Base-by-base conservation (phyloP, 768 basidiomycete genomes). In the Pulveroboletus frians region DNA sequence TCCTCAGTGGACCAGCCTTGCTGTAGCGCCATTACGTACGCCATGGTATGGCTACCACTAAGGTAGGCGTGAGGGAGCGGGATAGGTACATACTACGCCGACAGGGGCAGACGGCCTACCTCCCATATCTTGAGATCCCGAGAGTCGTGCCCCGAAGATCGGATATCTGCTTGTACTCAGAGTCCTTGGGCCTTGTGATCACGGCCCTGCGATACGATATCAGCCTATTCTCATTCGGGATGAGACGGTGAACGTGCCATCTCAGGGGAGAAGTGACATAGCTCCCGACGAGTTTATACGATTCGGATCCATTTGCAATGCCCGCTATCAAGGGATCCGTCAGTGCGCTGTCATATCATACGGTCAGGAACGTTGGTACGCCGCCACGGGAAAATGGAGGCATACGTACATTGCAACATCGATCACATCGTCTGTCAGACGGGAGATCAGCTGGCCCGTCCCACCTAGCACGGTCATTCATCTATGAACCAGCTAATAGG, bases 31-130 rank as follows among this genome's bases (percentile, higher is more conserved):
- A 96, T 89, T 21, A 96, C 92, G 55, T 85, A 89, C 3, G 92
- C 94, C 93, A 98, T 97, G 1, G 90, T 92, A 64, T 94, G 88
- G 55, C 86, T 88, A 20, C 92, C 92, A 57, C 89, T 86, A 49
- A 18, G 14, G 31, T 14, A 30, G 32, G 46, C 37, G 35, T 23
- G 38, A 43, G 31, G 53, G 10, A 8, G 21, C 9, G 21, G 20
- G 41, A 47, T 29, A 4, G 26, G 21, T 13, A 17, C 27, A 17
- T 13, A 17, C 27, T 23, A n/a, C n/a, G 4, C 18, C 21, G 14
- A 23, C 9, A 38, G 26, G 41, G 15, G 32, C 13, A 35, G 11
- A 30, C 3, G 39, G 26, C 36, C 50, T 50, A 82, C 89, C 89
- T 95, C 57, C 93, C 95, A 40, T 79, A 71, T 34, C 95, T 74